These are phyloP conservation scores for Arthrobotrys entomopaga DNA, from an alignment of 2,329 filamentous ascomycete species.

Conservation along the genomic window DNA sequence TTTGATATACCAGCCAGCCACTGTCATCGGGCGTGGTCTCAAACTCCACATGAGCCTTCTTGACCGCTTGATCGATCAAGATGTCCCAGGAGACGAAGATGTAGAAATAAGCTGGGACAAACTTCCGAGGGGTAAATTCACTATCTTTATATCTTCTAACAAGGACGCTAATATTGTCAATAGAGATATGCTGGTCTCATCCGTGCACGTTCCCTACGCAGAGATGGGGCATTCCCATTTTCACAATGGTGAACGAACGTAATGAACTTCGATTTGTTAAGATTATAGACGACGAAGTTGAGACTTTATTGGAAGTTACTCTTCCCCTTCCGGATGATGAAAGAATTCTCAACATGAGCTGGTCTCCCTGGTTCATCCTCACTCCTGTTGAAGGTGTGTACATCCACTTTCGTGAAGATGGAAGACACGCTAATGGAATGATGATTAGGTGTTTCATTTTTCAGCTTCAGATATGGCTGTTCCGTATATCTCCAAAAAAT, in stretches of 20 bases:
- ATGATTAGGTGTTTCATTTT: conserved; percentile 29
- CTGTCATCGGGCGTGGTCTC: conserved; percentile 40
- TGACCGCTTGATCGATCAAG: conserved; percentile 44
- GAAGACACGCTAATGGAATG: background rate
- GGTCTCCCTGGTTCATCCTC: conserved; percentile 49
- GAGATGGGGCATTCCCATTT: conserved; percentile 43
- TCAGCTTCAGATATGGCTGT: conserved; percentile 19
- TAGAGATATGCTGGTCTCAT: conserved; percentile 53
- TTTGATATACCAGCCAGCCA: conserved; percentile 46
- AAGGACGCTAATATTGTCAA: background rate
- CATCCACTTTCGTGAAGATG: background rate
- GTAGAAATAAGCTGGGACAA: conserved; percentile 49
- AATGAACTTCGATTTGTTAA: conserved; percentile 46
- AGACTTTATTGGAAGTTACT: conserved; percentile 20
- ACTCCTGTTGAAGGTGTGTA: conserved; percentile 27
- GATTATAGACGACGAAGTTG: conserved; percentile 39
- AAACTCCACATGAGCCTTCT: conserved; percentile 46
- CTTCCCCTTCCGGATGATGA: conserved; percentile 15
- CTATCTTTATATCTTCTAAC: background rate
- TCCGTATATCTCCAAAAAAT: conserved; percentile 30
- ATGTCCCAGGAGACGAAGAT: conserved; percentile 42
- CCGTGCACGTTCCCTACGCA: conserved; percentile 34
- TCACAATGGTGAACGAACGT: conserved; percentile 45
- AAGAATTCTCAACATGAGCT: conserved; percentile 35
- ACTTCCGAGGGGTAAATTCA: conserved; percentile 37